Conservation (phyloP, 495 filamentous ascomycete genomes). For the Elasticomyces elasticus region DNA sequence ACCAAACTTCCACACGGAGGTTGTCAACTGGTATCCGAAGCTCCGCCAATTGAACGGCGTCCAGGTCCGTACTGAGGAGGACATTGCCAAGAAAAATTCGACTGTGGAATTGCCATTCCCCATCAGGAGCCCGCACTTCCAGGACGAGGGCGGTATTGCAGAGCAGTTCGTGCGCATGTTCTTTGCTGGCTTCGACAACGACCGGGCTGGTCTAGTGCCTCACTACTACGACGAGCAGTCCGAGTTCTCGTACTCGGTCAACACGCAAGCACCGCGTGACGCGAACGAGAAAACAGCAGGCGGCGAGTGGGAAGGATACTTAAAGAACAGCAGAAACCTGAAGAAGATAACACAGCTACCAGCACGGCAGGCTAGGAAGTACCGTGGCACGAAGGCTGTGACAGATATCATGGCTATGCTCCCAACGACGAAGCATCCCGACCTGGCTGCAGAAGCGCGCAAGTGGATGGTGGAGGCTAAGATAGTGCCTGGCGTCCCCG, state of each 20-base stretch:
- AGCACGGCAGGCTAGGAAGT: conserved; percentile 53
- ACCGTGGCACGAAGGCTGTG: conserved; percentile 57
- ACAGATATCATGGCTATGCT: conserved; percentile 55
- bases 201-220: conserved; percentile 50
- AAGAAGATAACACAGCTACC: conserved; percentile 51
- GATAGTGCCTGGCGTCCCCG: conserved; percentile 58
- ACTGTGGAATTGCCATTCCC: conserved; percentile 53
- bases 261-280: conserved; percentile 50
- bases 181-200: conserved; percentile 61
- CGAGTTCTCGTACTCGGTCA: conserved; percentile 67
- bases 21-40: conserved; percentile 71
- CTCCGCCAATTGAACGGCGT: conserved; percentile 62
- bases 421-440: conserved; percentile 67
- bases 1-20: conserved; percentile 54
- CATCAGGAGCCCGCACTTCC: conserved; percentile 56
- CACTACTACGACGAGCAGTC: conserved; percentile 70
- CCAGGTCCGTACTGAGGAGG: conserved; percentile 59
- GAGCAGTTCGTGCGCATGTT: conserved; percentile 68
- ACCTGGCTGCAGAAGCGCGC: conserved; percentile 47
- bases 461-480: conserved; percentile 80
- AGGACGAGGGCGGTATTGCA: conserved; percentile 63
- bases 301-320: conserved; percentile 58
- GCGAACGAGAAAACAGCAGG: conserved; percentile 27
- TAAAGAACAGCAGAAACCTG: conserved; percentile 74
- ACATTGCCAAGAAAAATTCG: conserved; percentile 38